phyloP scores from a whole-genome alignment of 129 eudicot genomes.

The Dittrichia graveolens region DNA sequence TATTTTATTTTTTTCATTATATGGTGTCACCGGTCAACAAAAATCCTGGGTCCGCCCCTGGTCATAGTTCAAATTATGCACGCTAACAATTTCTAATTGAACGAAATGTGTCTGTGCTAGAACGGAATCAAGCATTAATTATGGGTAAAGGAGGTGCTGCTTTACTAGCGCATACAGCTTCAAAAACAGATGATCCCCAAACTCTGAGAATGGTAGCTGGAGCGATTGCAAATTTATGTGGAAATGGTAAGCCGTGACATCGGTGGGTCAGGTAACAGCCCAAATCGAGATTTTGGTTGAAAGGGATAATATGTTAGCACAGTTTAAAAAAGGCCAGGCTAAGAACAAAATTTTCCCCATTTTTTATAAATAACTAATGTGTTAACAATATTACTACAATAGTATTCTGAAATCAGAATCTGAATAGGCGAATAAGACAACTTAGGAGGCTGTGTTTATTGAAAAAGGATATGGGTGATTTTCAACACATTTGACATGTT shows the following conservation, averaged over 20 bases:
- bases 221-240: slow-evolving; percentile 95
- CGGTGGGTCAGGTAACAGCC: background rate
- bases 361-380: background rate
- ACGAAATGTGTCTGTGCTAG: slow-evolving; percentile 40
- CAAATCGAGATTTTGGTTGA: background rate
- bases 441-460: too few relatives aligned
- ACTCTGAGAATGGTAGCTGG: slow-evolving; percentile 99
- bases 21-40: too few relatives aligned
- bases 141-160: slow-evolving; percentile 88
- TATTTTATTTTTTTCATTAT: too few relatives aligned
- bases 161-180: slow-evolving; percentile 71
- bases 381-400: background rate
- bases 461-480: too few relatives aligned
- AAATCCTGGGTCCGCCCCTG: too few relatives aligned
- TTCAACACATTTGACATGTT: too few relatives aligned
- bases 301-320: background rate
- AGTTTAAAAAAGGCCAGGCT: background rate
- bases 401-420: too few relatives aligned
- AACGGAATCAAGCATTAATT: slow-evolving; percentile 78
- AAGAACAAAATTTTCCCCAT: background rate
- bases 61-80: background rate
- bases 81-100: slow-evolving; percentile 18
- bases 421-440: too few relatives aligned
- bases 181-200: slow-evolving; percentile 87
- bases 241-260: slow-evolving; percentile 64